Percentiles rank a stretch among this genome's conserved stretches.
These are phyloP conservation scores for Alternaria solani DNA, from an alignment of 2,329 filamentous ascomycete species.

Conservation along the genomic window DNA sequence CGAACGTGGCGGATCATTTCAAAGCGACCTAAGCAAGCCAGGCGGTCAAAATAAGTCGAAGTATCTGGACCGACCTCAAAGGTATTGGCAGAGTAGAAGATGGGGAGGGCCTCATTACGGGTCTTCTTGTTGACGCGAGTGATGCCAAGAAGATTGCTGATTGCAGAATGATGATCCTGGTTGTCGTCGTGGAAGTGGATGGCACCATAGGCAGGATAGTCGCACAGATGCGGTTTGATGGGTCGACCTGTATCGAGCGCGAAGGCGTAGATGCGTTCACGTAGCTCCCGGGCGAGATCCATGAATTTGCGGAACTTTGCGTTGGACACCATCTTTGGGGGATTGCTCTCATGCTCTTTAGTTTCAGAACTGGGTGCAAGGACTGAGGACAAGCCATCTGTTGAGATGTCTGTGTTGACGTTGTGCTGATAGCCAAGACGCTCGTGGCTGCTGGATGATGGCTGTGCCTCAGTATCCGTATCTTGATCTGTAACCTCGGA, in stretches of 20 bases:
- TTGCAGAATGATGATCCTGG: constrained; percentile 16
- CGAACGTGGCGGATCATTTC: constrained; percentile 29
- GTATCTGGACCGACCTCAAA: constrained; percentile 26
- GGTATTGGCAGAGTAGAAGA: constrained; percentile 34
- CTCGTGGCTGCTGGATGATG: neutral
- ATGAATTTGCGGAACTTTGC: constrained; percentile 21
- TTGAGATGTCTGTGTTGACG: neutral
- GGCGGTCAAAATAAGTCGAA: constrained; percentile 27
- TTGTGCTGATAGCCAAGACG: neutral
- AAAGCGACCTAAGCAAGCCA: constrained; percentile 29
- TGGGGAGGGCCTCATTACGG: constrained; percentile 22
- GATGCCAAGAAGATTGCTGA: constrained; percentile 13
- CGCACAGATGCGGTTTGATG: constrained; percentile 29
- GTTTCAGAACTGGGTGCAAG: no score
- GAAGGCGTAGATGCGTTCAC: constrained; percentile 23
- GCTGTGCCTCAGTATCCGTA: neutral
- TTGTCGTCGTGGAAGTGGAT: constrained; percentile 31
- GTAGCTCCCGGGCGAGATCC: constrained; percentile 27
- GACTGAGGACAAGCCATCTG: neutral
- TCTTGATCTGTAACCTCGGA: neutral
- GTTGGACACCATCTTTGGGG: neutral
- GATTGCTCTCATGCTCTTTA: neutral
- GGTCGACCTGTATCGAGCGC: constrained; percentile 12
- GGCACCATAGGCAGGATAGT: neutral
- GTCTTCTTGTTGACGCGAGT: constrained; percentile 25